Evolutionary conservation across 2,329 filamentous ascomycete genomes (phyloP).

Genomic region (Zymoseptoria pseudotritici): DNA sequence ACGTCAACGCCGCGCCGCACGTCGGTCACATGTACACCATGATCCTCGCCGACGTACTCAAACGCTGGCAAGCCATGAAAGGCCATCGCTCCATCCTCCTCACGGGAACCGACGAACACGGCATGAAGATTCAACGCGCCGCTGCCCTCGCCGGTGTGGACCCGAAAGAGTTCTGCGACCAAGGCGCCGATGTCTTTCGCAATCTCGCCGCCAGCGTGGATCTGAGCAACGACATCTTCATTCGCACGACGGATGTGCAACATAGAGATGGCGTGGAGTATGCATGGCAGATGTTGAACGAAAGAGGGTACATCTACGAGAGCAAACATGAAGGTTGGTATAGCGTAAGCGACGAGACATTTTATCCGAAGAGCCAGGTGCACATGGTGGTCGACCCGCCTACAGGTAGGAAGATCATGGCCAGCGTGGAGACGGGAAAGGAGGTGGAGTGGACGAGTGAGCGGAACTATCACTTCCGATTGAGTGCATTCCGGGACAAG

Average conservation of each 20-base stretch:
- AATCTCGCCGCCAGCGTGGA: constrained; percentile 62
- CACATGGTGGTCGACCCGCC: constrained; percentile 67
- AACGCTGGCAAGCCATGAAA: constrained; percentile 78
- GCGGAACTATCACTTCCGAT: constrained; percentile 86
- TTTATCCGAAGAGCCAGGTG: constrained; percentile 73
- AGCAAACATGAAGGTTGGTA: constrained; percentile 71
- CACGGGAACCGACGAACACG: constrained; percentile 95
- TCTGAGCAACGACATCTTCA: constrained; percentile 76
- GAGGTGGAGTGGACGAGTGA: constrained; percentile 94
- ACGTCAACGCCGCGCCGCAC: constrained; percentile 95
- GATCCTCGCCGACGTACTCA: constrained; percentile 82
- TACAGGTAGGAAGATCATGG: constrained; percentile 77
- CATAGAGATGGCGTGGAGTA: constrained; percentile 81
- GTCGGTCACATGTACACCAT: constrained; percentile 92
- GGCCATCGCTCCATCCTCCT: constrained; percentile 65
- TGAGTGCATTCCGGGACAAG: constrained; percentile 72
- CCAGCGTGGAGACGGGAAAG: constrained; percentile 71
- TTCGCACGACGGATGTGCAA: constrained; percentile 78
- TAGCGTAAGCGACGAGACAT: constrained; percentile 91
- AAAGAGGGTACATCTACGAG: constrained; percentile 31
- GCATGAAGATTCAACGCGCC: constrained; percentile 91
- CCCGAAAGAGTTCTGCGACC: constrained; percentile 82
- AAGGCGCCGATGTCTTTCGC: constrained; percentile 71
- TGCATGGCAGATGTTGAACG: constrained; percentile 76
- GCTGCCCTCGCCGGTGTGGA: constrained; percentile 62